Evolutionary conservation across 1,139 yeast genomes (phyloP).

Genomic region (Geotrichum europaeum): DNA sequence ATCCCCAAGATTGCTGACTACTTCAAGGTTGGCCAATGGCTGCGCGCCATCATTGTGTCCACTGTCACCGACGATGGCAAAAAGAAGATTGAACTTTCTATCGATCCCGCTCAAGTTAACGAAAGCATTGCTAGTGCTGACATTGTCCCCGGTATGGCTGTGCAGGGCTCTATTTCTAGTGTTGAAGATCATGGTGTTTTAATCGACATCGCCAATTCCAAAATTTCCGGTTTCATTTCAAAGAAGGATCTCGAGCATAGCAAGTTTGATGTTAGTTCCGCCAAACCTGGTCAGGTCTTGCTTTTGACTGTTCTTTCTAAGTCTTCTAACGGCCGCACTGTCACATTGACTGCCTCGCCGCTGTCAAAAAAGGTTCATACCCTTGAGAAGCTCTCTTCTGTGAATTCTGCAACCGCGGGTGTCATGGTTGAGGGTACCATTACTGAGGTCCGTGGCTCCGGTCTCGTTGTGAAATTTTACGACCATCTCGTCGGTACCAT

Average conservation of each 20-base stretch:
- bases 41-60: slow-evolving; percentile 62
- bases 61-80: slow-evolving; percentile 35
- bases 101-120: slow-evolving; percentile 74
- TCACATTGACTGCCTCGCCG: slow-evolving; percentile 48
- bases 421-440: slow-evolving; percentile 68
- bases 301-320: slow-evolving; percentile 32
- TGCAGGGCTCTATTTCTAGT: slow-evolving; percentile 74
- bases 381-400: slow-evolving; percentile 54
- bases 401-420: slow-evolving; percentile 84
- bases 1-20: slow-evolving; percentile 25
- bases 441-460: slow-evolving; percentile 53
- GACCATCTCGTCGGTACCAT: slow-evolving; percentile 74
- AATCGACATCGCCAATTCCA: slow-evolving; percentile 24
- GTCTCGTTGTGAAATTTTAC: slow-evolving; percentile 55
- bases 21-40: slow-evolving; percentile 77
- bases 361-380: slow-evolving; percentile 41
- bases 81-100: slow-evolving; percentile 63
- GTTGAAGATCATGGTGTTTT: slow-evolving; percentile 28
- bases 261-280: slow-evolving; percentile 31
- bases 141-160: slow-evolving; percentile 50
- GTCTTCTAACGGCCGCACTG: slow-evolving; percentile 49
- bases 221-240: slow-evolving; percentile 31
- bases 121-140: slow-evolving; percentile 63
- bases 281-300: slow-evolving; percentile 40
- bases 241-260: slow-evolving; percentile 36